Evolutionary conservation across 1,139 yeast species (phyloP).

Genomic region (Blastobotrys raffinosifermentans): DNA sequence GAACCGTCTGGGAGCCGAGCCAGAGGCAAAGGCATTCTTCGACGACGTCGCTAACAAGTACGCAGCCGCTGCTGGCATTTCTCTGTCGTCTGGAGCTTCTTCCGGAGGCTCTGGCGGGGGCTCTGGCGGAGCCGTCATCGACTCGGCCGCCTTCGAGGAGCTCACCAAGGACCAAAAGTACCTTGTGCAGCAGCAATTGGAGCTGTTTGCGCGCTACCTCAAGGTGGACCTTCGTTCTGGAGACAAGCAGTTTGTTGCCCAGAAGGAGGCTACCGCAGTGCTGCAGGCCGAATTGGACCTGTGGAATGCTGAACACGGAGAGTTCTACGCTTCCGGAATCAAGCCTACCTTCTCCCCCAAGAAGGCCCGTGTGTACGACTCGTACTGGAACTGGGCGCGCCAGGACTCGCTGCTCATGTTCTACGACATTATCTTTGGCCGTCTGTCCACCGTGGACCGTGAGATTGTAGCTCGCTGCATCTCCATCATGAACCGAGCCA

Average conservation of each 20-base stretch:
- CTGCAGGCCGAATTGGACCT: slow-evolving; percentile 87
- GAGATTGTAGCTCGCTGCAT: slow-evolving; percentile 96
- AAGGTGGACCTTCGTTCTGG: slow-evolving; percentile 89
- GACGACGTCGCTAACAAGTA: slow-evolving; percentile 79
- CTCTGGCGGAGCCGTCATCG: slow-evolving; percentile 84
- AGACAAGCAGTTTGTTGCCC: slow-evolving; percentile 77
- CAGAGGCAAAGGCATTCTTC: slow-evolving; percentile 83
- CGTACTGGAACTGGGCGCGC: slow-evolving; percentile 99
- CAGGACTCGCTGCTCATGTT: slow-evolving; percentile 93
- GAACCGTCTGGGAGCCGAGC: slow-evolving; percentile 75
- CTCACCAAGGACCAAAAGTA: slow-evolving; percentile 83
- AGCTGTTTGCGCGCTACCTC: slow-evolving; percentile 89
- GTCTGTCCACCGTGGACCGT: slow-evolving; percentile 82
- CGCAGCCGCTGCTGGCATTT: slow-evolving; percentile 75
- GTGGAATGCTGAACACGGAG: slow-evolving; percentile 94
- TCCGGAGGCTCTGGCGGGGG: slow-evolving; percentile 48
- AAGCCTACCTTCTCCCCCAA: slow-evolving; percentile 83
- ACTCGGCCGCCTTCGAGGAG: slow-evolving; percentile 94
- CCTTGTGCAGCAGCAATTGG: slow-evolving; percentile 92
- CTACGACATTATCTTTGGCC: slow-evolving; percentile 93
- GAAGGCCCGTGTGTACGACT: slow-evolving; percentile 94
- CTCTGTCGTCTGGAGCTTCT: slow-evolving; percentile 61
- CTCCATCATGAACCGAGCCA: slow-evolving; percentile 95
- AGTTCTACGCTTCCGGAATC: slow-evolving; percentile 86
- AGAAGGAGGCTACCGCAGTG: slow-evolving; percentile 77